Base-by-base conservation (phyloP, 257 asterid species). In the Gentiana dahurica region DNA sequence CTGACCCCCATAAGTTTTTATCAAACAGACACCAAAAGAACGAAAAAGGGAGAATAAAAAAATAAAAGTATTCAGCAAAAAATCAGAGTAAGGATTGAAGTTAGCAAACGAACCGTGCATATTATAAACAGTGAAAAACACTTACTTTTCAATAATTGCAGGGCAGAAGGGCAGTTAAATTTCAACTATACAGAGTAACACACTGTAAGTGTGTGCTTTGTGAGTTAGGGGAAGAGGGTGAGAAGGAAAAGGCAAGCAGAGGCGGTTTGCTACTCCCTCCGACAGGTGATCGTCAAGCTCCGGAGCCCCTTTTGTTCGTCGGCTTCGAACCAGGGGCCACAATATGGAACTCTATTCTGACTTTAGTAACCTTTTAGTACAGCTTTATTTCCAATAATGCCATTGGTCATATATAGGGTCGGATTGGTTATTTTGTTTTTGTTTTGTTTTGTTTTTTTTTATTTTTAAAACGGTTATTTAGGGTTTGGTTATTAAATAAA, bases 231-330 rank as follows among this genome's bases (percentile, higher is more conserved):
- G 60, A 60, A 34, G 71, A 64, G 58, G 39, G 49, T 57, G 53
- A 7, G 68, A 63, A 15, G 7, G 64, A 15, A 2, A 39, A 12
- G 35, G 24, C 39, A 8, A 4, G 38, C 38, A 35, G 36, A 65
- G 52, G 55, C 60, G 55, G 68, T 60, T 47, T 39, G 34, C 37
- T 41, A 37, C 45, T 51, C 63, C 51, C 51, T 61, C 67, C 54
- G 70, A 71, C 70, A 75, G 71, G 48, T 49, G 61, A 50, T 65
- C 69, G 38, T 76, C 56, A 57, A 54, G 58, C 67, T 58, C 68
- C 73, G 68, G 79, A 67, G 79, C 75, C 81, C 81, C 79, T 69
- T 67, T 55, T 62, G 64, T 67, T 65, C 75, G 70, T 70, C 75
- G 50, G 54, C 58, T 69, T 61, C 67, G 69, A 61, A 66, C 54